Evolutionary conservation across 495 filamentous ascomycete species (phyloP), one percentile per base, ranked within the genome.

Genomic region (Penicillium steckii): DNA sequence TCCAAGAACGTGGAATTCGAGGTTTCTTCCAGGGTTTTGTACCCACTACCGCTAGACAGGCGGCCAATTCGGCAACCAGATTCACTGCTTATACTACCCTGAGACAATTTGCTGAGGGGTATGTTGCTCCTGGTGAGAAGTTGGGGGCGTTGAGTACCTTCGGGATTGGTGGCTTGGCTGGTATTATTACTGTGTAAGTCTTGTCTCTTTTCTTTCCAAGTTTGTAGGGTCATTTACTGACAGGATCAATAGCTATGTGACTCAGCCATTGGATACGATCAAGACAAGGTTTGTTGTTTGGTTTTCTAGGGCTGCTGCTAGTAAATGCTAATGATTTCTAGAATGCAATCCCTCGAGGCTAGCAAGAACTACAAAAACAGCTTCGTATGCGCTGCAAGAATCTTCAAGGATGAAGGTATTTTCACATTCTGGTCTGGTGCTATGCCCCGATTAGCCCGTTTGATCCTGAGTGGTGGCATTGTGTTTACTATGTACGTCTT

Each of bases 21-120:
- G 95, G 93, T 24, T 97, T 98, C 76, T 94, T 98, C 79, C 90
- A 97, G 67, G 94, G 94, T 25, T 91, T 98, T 66, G 85, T 96
- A 2, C 94, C 94, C 0, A 98, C 94, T 1, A 96, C 94, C 3
- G 91, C 91, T 10, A 79, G 94, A 44, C 94, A 98, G 64, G 90
- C 93, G 19, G 95, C 94, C 35, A 98, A 98, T 65, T 93, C 88
- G 25, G 94, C 92, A 1, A 86, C 85, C 0, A 80, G 94, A 26
- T 98, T 98, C 61, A 86, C 88, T 12, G 87, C 88, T 22, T 98
- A 98, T 68, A 96, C 89, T 2, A 85, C 83, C 24, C 75, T 98
- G 41, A 91, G 89, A 70, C 94, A 98, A 67, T 69, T 96, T 32
- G 95, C 94, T 19, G 87, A 96, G 62, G 82, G 88, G 25, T 97